Base-by-base conservation (phyloP, 2,329 filamentous ascomycete species). In the Fusarium guadeloupense region DNA sequence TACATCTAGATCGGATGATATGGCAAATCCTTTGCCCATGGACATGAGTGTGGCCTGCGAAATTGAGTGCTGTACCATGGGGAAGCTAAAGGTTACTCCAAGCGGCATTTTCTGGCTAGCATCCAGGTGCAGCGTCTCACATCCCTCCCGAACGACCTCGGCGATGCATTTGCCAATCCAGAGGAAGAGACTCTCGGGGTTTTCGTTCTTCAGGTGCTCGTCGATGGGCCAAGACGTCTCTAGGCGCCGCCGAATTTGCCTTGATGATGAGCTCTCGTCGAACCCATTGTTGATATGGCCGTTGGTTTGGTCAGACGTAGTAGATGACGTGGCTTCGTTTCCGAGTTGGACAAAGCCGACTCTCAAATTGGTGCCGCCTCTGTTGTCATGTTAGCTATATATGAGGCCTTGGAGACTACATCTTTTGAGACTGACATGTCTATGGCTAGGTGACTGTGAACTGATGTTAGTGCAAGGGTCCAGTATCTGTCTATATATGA, bases 161-260 rank as follows among this genome's bases (percentile, higher is more conserved):
- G 89, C 89, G 66, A 95, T 91, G 69, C 89, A 90, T 66, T 84
- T 80, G 21, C 91, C 91, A 64, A 95, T 91, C 91, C 91, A 95
- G n/a, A 82, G 76, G 73, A 95, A 95, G 3, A 94, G 78, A 53
- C 88, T 86, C 52, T 92, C 87, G 2, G 89, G 86, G 61, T 93
- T 88, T 65, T 92, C 86, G 73, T 84, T 85, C 71, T 92, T 92
- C 60, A 93, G 76, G 49, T 89, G 85, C 35, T 92, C 86, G 41
- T 83, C 84, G 66, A 93, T 93, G 8, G 89, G 85, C 89, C 90
- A 93, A 48, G 85, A 85, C 62, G 82, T 88, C 72, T 93, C 90
- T 50, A 91, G 76, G 6, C 84, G 83, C 40, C 87, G 80, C 30
- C 80, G 80, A 26, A 89, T 78, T 37, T 81, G 81, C 19, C 69